Percentiles rank a stretch among this genome's conserved stretches.
Evolutionary conservation across 768 basidiomycete genomes (phyloP).

Genomic region (Podaxis sp.): DNA sequence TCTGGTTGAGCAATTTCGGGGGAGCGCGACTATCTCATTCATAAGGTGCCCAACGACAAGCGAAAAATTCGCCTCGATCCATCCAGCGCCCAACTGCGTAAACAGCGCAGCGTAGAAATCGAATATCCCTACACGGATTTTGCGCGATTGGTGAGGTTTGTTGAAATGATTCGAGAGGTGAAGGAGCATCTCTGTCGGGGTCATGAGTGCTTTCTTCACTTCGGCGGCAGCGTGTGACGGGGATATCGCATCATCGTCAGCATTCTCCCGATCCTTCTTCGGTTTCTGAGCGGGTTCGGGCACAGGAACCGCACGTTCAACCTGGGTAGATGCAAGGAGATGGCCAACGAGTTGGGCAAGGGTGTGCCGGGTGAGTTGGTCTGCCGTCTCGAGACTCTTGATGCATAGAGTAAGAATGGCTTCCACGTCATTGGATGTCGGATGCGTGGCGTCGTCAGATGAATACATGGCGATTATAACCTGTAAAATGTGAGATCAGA

Average conservation of each 20-base stretch:
- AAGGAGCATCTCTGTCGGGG: constrained; percentile 75
- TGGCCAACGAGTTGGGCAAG: constrained; percentile 80
- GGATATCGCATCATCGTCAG: constrained; percentile 48
- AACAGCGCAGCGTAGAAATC: constrained; percentile 84
- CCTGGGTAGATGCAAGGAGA: constrained; percentile 79
- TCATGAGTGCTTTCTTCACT: constrained; percentile 63
- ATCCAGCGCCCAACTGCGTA: constrained; percentile 65
- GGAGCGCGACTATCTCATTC: constrained; percentile 65
- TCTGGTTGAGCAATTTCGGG: constrained; percentile 48
- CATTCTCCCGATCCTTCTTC: constrained; percentile 59
- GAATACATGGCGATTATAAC: constrained; percentile 54
- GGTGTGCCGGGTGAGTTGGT: constrained; percentile 78
- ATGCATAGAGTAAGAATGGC: constrained; percentile 60
- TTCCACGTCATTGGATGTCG: constrained; percentile 72
- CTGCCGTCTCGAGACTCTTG: constrained; percentile 75
- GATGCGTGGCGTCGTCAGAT: constrained; percentile 45
- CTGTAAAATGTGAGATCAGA: constrained; percentile 22
- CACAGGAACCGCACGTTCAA: constrained; percentile 45
- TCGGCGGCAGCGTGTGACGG: constrained; percentile 45
- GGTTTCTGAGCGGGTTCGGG: constrained; percentile 50
- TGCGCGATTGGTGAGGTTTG: constrained; percentile 61
- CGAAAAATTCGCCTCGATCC: constrained; percentile 80
- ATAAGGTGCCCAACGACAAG: constrained; percentile 77
- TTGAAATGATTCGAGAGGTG: constrained; percentile 80
- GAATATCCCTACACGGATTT: constrained; percentile 79